A percentile compares a stretch with the other conserved stretches of the same genome.
phyloP scores from a whole-genome alignment of 2,329 filamentous ascomycete genomes.

The Shiraia bambusicola region DNA sequence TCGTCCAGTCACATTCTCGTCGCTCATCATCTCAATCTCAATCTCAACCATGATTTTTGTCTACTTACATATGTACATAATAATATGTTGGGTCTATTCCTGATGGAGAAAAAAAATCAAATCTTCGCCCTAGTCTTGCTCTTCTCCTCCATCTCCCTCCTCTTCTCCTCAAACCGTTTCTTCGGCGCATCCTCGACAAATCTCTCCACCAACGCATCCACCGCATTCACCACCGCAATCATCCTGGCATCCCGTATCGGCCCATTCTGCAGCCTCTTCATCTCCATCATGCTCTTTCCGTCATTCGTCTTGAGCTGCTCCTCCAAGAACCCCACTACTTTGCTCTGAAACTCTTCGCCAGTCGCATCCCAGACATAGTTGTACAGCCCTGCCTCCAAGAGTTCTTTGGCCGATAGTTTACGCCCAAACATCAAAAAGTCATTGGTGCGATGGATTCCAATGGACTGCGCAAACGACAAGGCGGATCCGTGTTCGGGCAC shows the following conservation, averaged over 20 bases:
- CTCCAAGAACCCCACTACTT: constrained; percentile 47
- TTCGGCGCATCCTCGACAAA: constrained; percentile 52
- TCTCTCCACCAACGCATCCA: constrained; percentile 52
- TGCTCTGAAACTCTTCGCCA: constrained; percentile 45
- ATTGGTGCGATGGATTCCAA: constrained; percentile 54
- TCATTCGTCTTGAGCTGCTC: constrained; percentile 50
- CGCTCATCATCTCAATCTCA: no score
- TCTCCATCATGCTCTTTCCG: constrained; percentile 56
- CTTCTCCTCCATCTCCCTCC: constrained; percentile 37
- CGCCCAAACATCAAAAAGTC: constrained; percentile 56
- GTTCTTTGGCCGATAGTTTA: constrained; percentile 48
- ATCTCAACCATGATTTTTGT: no score
- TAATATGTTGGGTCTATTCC: no score
- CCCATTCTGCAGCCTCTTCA: constrained; percentile 53
- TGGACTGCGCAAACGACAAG: constrained; percentile 49
- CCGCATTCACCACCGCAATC: constrained; percentile 50
- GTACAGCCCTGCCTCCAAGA: constrained; percentile 49
- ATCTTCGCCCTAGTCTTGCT: constrained; percentile 36
- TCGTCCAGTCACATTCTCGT: no score
- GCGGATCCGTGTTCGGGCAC: constrained; percentile 54
- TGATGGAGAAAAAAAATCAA: no score
- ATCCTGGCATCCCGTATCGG: constrained; percentile 48
- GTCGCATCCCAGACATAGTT: constrained; percentile 49
- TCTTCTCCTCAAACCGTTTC: constrained; percentile 49
- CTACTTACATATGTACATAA: no score